Evolutionary conservation across 106 monocot species (phyloP), one percentile per base, ranked within the genome.

Genomic region (Dioscorea alata): DNA sequence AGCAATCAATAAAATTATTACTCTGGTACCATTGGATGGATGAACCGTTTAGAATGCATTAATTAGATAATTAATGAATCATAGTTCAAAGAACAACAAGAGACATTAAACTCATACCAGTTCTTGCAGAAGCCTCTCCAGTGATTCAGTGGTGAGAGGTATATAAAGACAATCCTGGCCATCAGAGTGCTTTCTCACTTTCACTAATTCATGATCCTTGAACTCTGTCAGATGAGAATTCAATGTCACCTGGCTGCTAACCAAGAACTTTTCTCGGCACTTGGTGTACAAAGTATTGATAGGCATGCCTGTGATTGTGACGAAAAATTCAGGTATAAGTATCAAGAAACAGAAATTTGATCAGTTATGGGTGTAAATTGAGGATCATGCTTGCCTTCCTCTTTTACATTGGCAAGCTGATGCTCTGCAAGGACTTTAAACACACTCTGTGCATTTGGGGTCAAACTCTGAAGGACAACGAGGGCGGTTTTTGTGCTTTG

Each of bases 201-300:
- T 99, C 59, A 99, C 82, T 42, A 99, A 69, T 19, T 86, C 89
- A 56, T 99, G 99, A 66, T 99, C 99, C 73, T 85, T 90, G 78
- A 99, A 99, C 71, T 99, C 99, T 0, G 86, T 84, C 35, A 99
- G 74, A 68, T 99, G 99, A 13, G 93, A 89, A 33, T 90, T 99
- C 58, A 99, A 57, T 12, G 99, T 99, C 51, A 83, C 73, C 68
- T 81, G 92, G 83, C 85, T 99, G 83, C 97, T 99, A 4, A 99
- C 92, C 2, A 99, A 71, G 82, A 99, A 99, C 20, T 76, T 75
- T 57, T 97, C 96, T 0, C 97, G 89, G 23, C 90, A 92, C 33
- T 80, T 83, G 13, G 74, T 87, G 59, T 90, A 99, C 35, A 99
- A 65, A 23, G 78, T 71, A 49, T 62, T 87, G 20, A 81, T 19